phyloP scores from a whole-genome alignment of 176 grass and related monocot genomes.

The Miscanthus lutarioriparius region DNA sequence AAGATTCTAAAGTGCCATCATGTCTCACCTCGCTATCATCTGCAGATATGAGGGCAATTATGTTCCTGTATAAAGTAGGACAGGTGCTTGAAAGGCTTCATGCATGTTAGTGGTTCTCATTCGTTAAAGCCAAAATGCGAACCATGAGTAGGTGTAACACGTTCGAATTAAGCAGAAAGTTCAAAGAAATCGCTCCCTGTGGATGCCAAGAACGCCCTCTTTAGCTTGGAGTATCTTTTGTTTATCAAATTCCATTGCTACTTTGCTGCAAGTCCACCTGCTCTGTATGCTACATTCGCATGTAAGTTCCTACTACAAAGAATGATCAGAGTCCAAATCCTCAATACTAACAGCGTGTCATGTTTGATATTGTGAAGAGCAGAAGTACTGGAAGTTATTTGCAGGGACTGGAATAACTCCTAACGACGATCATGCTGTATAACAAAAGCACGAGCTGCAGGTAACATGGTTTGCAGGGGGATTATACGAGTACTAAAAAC shows the following conservation, averaged over 20 bases:
- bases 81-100: conserved; percentile 14
- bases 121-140: not conserved
- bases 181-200: not conserved
- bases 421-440: not conserved
- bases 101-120: not conserved
- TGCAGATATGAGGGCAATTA: conserved; percentile 3
- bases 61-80: conserved; percentile 21
- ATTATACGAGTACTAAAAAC: not conserved
- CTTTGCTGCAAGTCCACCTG: not conserved
- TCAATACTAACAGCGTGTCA: not conserved
- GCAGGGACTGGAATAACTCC: not conserved
- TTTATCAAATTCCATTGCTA: not conserved
- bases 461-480: not conserved
- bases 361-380: not conserved
- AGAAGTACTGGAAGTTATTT: not conserved
- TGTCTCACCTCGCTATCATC: conserved; percentile 23
- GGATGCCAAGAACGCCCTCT: not conserved
- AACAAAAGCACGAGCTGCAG: not conserved
- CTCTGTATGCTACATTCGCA: not conserved
- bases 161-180: not conserved
- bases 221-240: not conserved
- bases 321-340: not conserved
- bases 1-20: conserved; percentile 34
- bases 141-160: not conserved
- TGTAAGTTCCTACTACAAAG: not conserved